Evolutionary conservation across 768 basidiomycete genomes (phyloP).

Genomic region (Boletus eberwhitei): DNA sequence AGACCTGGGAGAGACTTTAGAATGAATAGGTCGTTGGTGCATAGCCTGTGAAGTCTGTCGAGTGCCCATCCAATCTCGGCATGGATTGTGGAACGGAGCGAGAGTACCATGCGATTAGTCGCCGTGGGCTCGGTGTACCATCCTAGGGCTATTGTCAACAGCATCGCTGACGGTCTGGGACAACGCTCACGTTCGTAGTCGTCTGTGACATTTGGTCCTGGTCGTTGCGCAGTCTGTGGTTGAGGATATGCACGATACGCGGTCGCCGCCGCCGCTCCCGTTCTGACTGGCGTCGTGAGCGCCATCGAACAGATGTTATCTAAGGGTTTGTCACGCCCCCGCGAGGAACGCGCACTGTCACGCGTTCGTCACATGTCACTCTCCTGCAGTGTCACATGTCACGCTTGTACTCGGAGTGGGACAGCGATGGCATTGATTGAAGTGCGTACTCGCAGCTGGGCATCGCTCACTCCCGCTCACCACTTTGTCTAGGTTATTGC

Average conservation of each 20-base stretch:
- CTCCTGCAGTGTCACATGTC: conserved; percentile 6
- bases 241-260: conserved; percentile 28
- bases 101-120: conserved; percentile 88
- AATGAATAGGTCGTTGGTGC: conserved; percentile 72
- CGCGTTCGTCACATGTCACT: conserved; percentile 21
- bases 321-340: conserved; percentile 8
- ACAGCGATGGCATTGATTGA: conserved; percentile 53
- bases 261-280: conserved; percentile 15
- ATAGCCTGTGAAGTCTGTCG: conserved; percentile 78
- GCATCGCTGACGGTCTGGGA: neutral
- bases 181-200: conserved; percentile 68
- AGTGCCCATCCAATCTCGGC: conserved; percentile 88
- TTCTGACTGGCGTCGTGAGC: conserved; percentile 29
- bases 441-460: conserved; percentile 28
- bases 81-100: conserved; percentile 78
- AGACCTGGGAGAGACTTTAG: conserved; percentile 73
- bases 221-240: conserved; percentile 16
- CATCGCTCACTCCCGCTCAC: neutral
- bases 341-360: conserved; percentile 15
- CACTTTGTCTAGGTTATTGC: conserved; percentile 69
- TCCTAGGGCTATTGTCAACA: conserved; percentile 40
- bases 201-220: conserved; percentile 53
- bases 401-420: neutral
- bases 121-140: conserved; percentile 83
- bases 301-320: conserved; percentile 21